Percentiles rank a stretch among this genome's conserved stretches.
Evolutionary conservation across 2,329 filamentous ascomycete species (phyloP).

Genomic region (Clonostachys solani): DNA sequence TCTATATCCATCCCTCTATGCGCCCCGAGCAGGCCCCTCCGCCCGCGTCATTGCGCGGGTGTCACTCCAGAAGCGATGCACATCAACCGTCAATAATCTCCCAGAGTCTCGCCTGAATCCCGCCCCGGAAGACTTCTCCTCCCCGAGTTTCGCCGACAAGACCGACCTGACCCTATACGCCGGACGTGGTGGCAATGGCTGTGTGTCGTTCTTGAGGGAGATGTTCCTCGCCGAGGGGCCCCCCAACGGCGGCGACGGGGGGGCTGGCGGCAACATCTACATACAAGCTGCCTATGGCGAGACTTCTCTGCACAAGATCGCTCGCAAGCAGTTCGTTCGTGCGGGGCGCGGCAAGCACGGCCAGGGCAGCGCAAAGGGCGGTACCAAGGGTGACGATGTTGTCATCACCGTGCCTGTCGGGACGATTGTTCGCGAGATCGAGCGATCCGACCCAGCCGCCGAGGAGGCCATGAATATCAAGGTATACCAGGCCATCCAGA

Average conservation of each 20-base stretch:
- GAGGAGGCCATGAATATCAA: slow-evolving; percentile 48
- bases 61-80: background rate
- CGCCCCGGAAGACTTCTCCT: slow-evolving; percentile 75
- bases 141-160: slow-evolving; percentile 82
- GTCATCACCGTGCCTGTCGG: slow-evolving; percentile 89
- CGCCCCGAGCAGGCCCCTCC: slow-evolving; percentile 8
- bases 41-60: slow-evolving; percentile 1
- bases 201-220: slow-evolving; percentile 89
- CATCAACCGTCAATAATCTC: slow-evolving; percentile 25
- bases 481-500: slow-evolving; percentile 22
- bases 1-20: slow-evolving; percentile 43
- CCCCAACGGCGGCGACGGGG: slow-evolving; percentile 91
- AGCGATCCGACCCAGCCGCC: slow-evolving; percentile 70
- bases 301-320: slow-evolving; percentile 89
- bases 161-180: slow-evolving; percentile 74
- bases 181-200: slow-evolving; percentile 83
- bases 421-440: slow-evolving; percentile 81
- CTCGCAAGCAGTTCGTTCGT: slow-evolving; percentile 68
- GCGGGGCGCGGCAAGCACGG: slow-evolving; percentile 75
- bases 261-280: slow-evolving; percentile 86
- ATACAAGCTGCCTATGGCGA: slow-evolving; percentile 90
- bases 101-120: slow-evolving; percentile 68
- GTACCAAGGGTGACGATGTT: slow-evolving; percentile 80
- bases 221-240: slow-evolving; percentile 86
- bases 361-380: slow-evolving; percentile 68